Evolutionary conservation across 768 basidiomycete species (phyloP).

Genomic region (Psilocybe subaeruginosa): DNA sequence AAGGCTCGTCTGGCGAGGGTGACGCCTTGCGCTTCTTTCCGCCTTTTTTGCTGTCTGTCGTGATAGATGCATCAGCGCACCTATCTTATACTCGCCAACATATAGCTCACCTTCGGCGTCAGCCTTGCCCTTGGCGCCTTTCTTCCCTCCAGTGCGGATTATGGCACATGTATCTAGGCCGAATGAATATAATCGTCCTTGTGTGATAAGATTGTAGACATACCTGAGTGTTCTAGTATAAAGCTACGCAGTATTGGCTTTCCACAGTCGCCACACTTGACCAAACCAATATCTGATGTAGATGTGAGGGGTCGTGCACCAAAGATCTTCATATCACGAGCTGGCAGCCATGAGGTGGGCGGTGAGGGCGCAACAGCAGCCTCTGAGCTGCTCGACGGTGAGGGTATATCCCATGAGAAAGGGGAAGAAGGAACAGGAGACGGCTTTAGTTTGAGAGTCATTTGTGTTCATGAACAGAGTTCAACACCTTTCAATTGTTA

Average conservation of each 20-base stretch:
- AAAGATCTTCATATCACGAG: conserved; percentile 87
- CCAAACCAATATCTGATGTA: conserved; percentile 59
- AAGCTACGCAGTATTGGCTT: conserved; percentile 83
- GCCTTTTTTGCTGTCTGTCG: conserved; percentile 47
- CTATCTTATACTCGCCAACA: not conserved
- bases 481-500: not conserved
- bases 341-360: conserved; percentile 84
- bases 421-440: conserved; percentile 48
- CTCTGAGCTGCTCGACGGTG: conserved; percentile 34
- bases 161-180: conserved; percentile 61
- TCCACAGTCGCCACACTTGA: conserved; percentile 79
- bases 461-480: conserved; percentile 15
- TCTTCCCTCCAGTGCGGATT: conserved; percentile 56
- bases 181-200: conserved; percentile 5
- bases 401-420: conserved; percentile 64
- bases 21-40: conserved; percentile 83
- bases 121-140: conserved; percentile 57
- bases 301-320: conserved; percentile 76
- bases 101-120: conserved; percentile 47
- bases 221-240: conserved; percentile 77
- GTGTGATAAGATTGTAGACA: not conserved
- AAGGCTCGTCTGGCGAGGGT: conserved; percentile 67
- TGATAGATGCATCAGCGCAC: not conserved
- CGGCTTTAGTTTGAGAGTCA: conserved; percentile 51
- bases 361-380: conserved; percentile 60